These are phyloP conservation scores for Monilinia aucupariae DNA, from an alignment of 2,329 filamentous ascomycete genomes.

Conservation along the genomic window DNA sequence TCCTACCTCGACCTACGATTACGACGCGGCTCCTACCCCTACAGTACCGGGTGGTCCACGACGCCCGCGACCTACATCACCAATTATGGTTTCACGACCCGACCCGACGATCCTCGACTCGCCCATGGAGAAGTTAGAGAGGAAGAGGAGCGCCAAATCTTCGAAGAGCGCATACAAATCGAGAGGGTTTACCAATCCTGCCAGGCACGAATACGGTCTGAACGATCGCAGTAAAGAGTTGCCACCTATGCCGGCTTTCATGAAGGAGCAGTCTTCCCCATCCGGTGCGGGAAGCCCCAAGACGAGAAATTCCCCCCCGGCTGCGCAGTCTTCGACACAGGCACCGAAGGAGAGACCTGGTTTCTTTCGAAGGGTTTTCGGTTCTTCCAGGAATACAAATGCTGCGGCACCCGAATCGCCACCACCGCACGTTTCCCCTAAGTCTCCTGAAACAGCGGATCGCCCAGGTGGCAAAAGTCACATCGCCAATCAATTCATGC, in stretches of 20 bases:
- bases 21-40: slow-evolving; percentile 81
- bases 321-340: slow-evolving; percentile 32
- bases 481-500: slow-evolving; percentile 45
- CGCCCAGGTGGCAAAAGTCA: slow-evolving; percentile 39
- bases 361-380: slow-evolving; percentile 90
- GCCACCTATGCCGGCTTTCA: slow-evolving; percentile 36
- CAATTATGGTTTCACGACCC: slow-evolving; percentile 32
- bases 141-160: slow-evolving; percentile 55
- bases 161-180: slow-evolving; percentile 38
- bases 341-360: slow-evolving; percentile 66
- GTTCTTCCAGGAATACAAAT: slow-evolving; percentile 54
- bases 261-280: slow-evolving; percentile 47
- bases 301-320: slow-evolving; percentile 35
- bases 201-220: slow-evolving; percentile 34
- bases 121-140: slow-evolving; percentile 41
- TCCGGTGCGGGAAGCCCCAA: slow-evolving; percentile 49
- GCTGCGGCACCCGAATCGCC: slow-evolving; percentile 34
- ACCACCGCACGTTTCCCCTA: slow-evolving; percentile 34
- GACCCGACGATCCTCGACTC: slow-evolving; percentile 22
- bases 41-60: slow-evolving; percentile 77
- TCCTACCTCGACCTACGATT: slow-evolving; percentile 42
- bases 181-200: slow-evolving; percentile 39
- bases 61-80: slow-evolving; percentile 40
- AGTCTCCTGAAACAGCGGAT: slow-evolving; percentile 39
- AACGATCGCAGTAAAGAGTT: slow-evolving; percentile 30